Conservation (phyloP, 2,329 filamentous ascomycete genomes). For the Podosphaera xanthii region DNA sequence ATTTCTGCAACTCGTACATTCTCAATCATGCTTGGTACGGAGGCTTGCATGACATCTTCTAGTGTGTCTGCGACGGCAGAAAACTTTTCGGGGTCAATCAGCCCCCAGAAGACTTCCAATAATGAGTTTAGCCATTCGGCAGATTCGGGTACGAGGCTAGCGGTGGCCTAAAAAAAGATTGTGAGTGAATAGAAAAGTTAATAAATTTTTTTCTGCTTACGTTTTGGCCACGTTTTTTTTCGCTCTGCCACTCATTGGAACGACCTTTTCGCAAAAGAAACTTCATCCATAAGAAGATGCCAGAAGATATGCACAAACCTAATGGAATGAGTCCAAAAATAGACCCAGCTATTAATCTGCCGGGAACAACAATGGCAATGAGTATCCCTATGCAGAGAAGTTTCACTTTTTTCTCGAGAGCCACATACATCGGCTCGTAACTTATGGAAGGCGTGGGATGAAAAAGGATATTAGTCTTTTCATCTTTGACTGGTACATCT, state of each 20-base stretch:
- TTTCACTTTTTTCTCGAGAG: slow-evolving; percentile 53
- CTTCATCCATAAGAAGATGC: slow-evolving; percentile 74
- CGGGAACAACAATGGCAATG: slow-evolving; percentile 49
- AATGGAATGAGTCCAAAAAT: slow-evolving; percentile 58
- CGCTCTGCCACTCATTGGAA: slow-evolving; percentile 70
- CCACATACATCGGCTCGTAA: slow-evolving; percentile 69
- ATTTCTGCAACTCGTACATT: slow-evolving; percentile 91
- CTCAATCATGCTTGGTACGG: slow-evolving; percentile 73
- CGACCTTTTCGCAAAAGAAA: slow-evolving; percentile 64
- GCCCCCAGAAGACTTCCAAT: slow-evolving; percentile 62
- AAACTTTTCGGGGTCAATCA: slow-evolving; percentile 93
- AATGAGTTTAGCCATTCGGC: slow-evolving; percentile 94
- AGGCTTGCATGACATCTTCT: slow-evolving; percentile 92
- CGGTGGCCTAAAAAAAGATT: slow-evolving; percentile 32
- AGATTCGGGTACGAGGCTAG: slow-evolving; percentile 77
- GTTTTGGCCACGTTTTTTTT: slow-evolving; percentile 63
- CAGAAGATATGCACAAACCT: slow-evolving; percentile 46
- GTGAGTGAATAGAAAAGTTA: slow-evolving; percentile 1
- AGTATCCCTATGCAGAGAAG: slow-evolving; percentile 49
- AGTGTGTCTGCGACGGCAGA: slow-evolving; percentile 70
- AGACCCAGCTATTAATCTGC: slow-evolving; percentile 56
- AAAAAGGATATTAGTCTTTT: slow-evolving; percentile 91
- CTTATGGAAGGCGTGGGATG: slow-evolving; percentile 79
- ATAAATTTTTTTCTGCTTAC: slow-evolving; percentile 18
- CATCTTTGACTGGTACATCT: slow-evolving; percentile 85